Conservation (phyloP, 1,139 yeast genomes). For the Nakaseomyces delphensis region DNA sequence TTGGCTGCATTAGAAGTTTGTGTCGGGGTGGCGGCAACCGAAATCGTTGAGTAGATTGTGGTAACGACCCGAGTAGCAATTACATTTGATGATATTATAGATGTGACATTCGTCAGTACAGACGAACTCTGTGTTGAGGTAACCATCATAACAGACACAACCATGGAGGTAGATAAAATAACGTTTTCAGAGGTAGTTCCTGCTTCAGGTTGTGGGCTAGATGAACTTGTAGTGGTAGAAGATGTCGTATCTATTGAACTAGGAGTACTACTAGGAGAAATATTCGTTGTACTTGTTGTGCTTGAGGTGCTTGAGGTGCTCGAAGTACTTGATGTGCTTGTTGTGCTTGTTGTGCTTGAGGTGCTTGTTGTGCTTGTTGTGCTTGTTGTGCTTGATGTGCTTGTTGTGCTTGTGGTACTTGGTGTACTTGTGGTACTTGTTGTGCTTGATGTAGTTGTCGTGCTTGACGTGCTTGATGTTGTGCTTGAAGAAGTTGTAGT, state of each 20-base stretch:
- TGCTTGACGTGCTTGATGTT: constrained; percentile 6
- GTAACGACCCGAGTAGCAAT: constrained; percentile 15
- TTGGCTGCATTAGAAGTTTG: constrained; percentile 8
- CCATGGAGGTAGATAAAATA: constrained; percentile 19
- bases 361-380: not conserved
- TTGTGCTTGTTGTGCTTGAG: constrained; percentile 1
- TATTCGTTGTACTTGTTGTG: constrained; percentile 8
- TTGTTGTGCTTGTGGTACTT: constrained; percentile 2
- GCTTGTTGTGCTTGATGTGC: not conserved
- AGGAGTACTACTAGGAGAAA: too few relatives aligned
- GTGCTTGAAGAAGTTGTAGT: constrained; percentile 8
- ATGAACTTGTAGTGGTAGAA: not conserved
- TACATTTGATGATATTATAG: constrained; percentile 23
- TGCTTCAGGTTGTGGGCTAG: constrained; percentile 7
- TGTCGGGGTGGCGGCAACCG: constrained; percentile 9
- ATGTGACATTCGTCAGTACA: constrained; percentile 7
- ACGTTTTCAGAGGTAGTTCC: constrained; percentile 12
- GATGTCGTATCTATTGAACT: too few relatives aligned
- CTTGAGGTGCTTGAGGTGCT: constrained; percentile 3
- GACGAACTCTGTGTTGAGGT: constrained; percentile 19
- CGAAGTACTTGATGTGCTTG: constrained; percentile 4
- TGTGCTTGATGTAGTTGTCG: not conserved
- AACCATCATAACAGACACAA: constrained; percentile 27
- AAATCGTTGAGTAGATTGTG: constrained; percentile 19
- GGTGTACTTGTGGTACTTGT: not conserved